Conservation (phyloP, 345 rosid species). For the Pistacia integerrima region DNA sequence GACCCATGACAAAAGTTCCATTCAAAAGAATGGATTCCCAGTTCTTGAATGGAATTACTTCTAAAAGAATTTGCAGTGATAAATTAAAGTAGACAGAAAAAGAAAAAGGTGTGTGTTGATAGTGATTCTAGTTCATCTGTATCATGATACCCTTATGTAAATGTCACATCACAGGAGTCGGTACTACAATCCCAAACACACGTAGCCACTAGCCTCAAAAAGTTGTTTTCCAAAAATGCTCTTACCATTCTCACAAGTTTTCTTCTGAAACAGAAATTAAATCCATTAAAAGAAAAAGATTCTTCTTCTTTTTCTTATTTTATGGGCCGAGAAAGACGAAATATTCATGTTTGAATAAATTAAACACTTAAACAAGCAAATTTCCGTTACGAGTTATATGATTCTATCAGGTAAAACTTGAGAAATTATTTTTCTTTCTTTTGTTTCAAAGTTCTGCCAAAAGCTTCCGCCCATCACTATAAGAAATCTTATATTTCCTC, state of each 20-base stretch:
- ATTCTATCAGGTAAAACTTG: background rate
- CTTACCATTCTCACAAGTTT: background rate
- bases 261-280: background rate
- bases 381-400: background rate
- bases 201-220: slow-evolving; percentile 7
- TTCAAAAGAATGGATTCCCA: background rate
- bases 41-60: background rate
- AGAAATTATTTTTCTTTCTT: background rate
- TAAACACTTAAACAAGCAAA: background rate
- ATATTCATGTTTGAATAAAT: background rate
- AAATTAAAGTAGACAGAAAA: background rate
- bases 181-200: slow-evolving; percentile 35
- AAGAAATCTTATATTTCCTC: background rate
- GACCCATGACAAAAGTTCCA: background rate
- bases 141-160: background rate
- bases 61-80: background rate
- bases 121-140: slow-evolving; percentile 15
- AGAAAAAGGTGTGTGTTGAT: slow-evolving; percentile 21
- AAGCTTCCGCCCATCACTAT: background rate
- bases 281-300: background rate
- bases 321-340: background rate
- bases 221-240: slow-evolving; percentile 9
- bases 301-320: background rate
- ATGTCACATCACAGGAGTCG: slow-evolving; percentile 43
- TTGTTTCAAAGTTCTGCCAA: background rate